Percentiles rank a stretch among this genome's conserved stretches.
Evolutionary conservation across 129 eudicot species (phyloP).

Genomic region (Glebionis coronaria): DNA sequence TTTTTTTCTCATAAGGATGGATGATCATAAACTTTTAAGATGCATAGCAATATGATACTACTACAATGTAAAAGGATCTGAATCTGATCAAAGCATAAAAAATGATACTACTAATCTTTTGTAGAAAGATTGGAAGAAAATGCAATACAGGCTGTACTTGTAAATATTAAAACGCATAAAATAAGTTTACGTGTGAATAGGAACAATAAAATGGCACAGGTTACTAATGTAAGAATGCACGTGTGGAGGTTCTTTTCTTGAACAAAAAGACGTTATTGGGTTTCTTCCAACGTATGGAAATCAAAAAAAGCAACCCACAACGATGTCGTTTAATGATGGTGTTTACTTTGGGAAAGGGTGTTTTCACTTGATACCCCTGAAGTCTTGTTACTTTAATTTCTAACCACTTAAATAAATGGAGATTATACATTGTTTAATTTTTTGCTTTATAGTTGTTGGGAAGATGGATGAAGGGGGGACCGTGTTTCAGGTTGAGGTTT

Average conservation of each 20-base stretch:
- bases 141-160: background rate
- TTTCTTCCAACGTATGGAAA: slow-evolving; percentile 32
- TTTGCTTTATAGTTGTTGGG: slow-evolving; percentile 14
- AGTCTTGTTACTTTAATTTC: slow-evolving; percentile 11
- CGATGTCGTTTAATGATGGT: slow-evolving; percentile 34
- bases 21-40: too few relatives aligned
- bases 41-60: too few relatives aligned
- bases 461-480: slow-evolving; percentile 20
- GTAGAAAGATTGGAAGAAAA: background rate
- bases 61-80: too few relatives aligned
- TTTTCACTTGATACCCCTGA: slow-evolving; percentile 28
- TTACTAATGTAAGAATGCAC: slow-evolving; percentile 35
- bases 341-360: slow-evolving; percentile 22
- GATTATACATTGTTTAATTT: background rate
- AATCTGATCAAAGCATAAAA: too few relatives aligned
- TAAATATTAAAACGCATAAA: background rate
- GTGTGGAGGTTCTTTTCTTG: slow-evolving; percentile 38
- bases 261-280: slow-evolving; percentile 32
- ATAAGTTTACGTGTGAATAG: slow-evolving; percentile 1
- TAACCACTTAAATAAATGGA: background rate
- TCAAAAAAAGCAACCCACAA: slow-evolving; percentile 20
- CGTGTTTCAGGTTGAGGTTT: slow-evolving; percentile 17
- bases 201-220: slow-evolving; percentile 32
- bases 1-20: too few relatives aligned
- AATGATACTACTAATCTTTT: too few relatives aligned